Conservation (phyloP, 106 monocot genomes). For the Gastrodia elata region DNA sequence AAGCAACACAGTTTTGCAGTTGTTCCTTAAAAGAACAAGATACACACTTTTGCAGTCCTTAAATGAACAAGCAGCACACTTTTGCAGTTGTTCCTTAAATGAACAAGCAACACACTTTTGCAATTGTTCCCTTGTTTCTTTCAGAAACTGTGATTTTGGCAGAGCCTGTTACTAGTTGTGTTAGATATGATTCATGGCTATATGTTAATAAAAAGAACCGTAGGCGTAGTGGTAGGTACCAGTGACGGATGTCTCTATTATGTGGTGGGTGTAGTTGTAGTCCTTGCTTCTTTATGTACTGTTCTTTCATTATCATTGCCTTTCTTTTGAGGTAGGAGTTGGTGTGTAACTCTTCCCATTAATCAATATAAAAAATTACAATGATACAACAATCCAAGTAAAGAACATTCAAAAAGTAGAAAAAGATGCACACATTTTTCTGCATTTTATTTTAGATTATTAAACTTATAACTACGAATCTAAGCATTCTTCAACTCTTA, state of each 20-base stretch:
- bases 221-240: background rate
- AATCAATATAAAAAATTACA: no score
- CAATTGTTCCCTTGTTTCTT: background rate
- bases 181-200: background rate
- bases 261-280: background rate
- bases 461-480: no score
- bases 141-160: background rate
- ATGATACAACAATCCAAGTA: no score
- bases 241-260: background rate
- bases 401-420: no score
- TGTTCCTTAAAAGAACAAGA: background rate
- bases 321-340: no score
- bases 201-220: background rate
- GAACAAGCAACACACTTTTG: background rate
- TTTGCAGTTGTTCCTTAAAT: background rate
- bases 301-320: background rate
- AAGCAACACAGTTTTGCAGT: background rate
- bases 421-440: no score
- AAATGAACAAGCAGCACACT: no score
- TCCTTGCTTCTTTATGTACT: background rate
- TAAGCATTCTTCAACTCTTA: no score
- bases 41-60: background rate
- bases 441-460: background rate
- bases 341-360: no score
- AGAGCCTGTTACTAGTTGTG: background rate